These are phyloP conservation scores for Fusarium stilboides DNA, from an alignment of 2,329 filamentous ascomycete genomes.

Conservation along the genomic window DNA sequence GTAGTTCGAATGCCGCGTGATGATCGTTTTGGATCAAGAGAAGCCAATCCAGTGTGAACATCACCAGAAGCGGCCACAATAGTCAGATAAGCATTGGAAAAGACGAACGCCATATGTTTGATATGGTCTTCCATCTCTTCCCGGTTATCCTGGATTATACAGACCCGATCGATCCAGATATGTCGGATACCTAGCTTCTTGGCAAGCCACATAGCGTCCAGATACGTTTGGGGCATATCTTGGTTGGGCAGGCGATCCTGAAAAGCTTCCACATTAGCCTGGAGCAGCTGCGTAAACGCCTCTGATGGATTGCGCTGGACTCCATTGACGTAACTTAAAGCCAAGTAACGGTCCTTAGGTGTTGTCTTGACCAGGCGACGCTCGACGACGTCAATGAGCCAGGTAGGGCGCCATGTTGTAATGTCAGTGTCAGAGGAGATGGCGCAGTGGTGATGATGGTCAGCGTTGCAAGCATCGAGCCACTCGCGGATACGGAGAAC, in stretches of 20 bases:
- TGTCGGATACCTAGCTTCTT: constrained; percentile 61
- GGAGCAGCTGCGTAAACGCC: constrained; percentile 52
- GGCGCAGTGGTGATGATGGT: constrained; percentile 60
- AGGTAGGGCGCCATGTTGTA: constrained; percentile 58
- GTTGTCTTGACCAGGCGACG: constrained; percentile 57
- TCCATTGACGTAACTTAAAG: constrained; percentile 64
- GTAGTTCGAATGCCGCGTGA: constrained; percentile 47
- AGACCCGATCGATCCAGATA: constrained; percentile 64
- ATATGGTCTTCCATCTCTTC: constrained; percentile 58
- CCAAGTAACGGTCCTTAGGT: constrained; percentile 59
- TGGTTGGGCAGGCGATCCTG: constrained; percentile 56
- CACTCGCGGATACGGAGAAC: constrained; percentile 59
- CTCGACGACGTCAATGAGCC: constrained; percentile 60
- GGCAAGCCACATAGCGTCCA: constrained; percentile 62
- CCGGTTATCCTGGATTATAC: constrained; percentile 62
- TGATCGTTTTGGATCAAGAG: constrained; percentile 55
- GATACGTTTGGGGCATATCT: constrained; percentile 59
- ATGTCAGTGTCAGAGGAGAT: constrained; percentile 45
- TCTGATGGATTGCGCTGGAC: constrained; percentile 50
- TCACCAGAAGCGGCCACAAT: constrained; percentile 61
- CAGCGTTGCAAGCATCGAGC: constrained; percentile 61
- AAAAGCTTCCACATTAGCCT: constrained; percentile 56
- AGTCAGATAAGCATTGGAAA: constrained; percentile 62
- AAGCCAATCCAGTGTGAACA: constrained; percentile 56
- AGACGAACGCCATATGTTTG: constrained; percentile 62